A percentile compares a stretch with the other conserved stretches of the same genome.
These are phyloP conservation scores for Boletus rubroflammeus DNA, from an alignment of 768 basidiomycete species.

Conservation along the genomic window DNA sequence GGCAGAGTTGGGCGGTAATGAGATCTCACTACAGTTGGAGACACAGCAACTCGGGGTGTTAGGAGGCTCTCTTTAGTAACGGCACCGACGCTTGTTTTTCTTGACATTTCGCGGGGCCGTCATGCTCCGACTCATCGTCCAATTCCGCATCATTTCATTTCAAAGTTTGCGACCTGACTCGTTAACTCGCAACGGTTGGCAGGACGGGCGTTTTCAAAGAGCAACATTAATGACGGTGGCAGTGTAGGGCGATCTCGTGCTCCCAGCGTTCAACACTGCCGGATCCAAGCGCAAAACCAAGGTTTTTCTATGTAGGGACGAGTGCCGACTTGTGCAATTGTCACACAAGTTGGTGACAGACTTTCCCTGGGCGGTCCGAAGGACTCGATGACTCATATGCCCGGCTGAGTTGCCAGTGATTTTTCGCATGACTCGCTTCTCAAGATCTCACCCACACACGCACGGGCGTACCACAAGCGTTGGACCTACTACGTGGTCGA, in stretches of 20 bases:
- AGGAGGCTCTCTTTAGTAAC: constrained; percentile 9
- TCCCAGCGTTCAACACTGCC: constrained; percentile 10
- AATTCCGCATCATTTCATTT: not conserved
- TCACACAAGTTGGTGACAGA: not conserved
- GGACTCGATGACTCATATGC: not conserved
- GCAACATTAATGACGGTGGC: not conserved
- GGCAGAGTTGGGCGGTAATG: not conserved
- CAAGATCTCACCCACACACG: not conserved
- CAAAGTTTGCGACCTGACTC: not conserved
- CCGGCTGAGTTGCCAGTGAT: no score
- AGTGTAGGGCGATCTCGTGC: not conserved
- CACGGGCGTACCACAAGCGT: no score
- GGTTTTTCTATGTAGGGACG: no score
- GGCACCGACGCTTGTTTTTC: constrained; percentile 2
- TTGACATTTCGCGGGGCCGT: constrained; percentile 7
- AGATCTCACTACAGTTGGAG: not conserved
- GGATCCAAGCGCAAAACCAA: not conserved
- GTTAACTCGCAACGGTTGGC: not conserved
- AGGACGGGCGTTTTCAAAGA: not conserved
- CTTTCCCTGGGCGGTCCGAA: not conserved
- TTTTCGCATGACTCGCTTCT: no score
- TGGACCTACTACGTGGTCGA: not conserved
- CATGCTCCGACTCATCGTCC: no score
- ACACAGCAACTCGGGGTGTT: constrained; percentile 17
- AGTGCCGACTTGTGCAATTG: not conserved